A percentile compares a stretch with the other conserved stretches of the same genome.
Conservation (phyloP, 768 basidiomycete genomes). For the Rhizopogon roseolus region DNA sequence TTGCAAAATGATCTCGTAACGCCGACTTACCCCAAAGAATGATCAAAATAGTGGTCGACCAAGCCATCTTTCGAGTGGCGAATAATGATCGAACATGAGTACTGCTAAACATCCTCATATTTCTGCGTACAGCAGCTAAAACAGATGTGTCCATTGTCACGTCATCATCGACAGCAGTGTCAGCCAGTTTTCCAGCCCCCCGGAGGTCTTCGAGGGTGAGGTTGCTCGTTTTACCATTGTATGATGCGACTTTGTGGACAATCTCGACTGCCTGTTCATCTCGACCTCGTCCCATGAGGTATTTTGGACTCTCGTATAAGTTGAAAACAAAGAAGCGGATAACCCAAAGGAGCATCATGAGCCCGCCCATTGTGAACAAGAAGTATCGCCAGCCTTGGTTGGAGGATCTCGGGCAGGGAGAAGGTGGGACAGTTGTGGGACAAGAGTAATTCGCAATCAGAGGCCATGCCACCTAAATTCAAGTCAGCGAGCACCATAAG, state of each 20-base stretch:
- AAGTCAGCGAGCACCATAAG: not conserved
- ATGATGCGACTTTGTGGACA: slow-evolving; percentile 54
- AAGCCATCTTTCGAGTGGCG: slow-evolving; percentile 43
- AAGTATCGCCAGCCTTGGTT: slow-evolving; percentile 79
- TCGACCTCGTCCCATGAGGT: slow-evolving; percentile 61
- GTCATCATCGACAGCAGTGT: slow-evolving; percentile 7
- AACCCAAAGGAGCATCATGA: slow-evolving; percentile 59
- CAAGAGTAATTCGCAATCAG: slow-evolving; percentile 69
- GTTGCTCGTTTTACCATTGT: slow-evolving; percentile 47
- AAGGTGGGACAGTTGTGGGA: slow-evolving; percentile 29
- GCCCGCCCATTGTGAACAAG: slow-evolving; percentile 65
- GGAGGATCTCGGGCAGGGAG: slow-evolving; percentile 43
- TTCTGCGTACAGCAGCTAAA: slow-evolving; percentile 33
- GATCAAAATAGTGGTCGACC: slow-evolving; percentile 47
- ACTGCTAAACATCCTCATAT: slow-evolving; percentile 32
- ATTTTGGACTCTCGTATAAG: slow-evolving; percentile 68
- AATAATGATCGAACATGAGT: slow-evolving; percentile 46
- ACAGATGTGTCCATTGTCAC: slow-evolving; percentile 30
- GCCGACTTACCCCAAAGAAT: slow-evolving; percentile 42
- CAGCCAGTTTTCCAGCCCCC: slow-evolving; percentile 10
- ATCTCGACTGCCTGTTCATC: slow-evolving; percentile 60
- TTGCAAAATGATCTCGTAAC: not conserved
- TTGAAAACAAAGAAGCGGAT: slow-evolving; percentile 65
- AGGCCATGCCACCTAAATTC: slow-evolving; percentile 61
- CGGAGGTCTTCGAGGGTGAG: slow-evolving; percentile 50